phyloP scores from a whole-genome alignment of 2,329 filamentous ascomycete species.

The Cladophialophora immunda region DNA sequence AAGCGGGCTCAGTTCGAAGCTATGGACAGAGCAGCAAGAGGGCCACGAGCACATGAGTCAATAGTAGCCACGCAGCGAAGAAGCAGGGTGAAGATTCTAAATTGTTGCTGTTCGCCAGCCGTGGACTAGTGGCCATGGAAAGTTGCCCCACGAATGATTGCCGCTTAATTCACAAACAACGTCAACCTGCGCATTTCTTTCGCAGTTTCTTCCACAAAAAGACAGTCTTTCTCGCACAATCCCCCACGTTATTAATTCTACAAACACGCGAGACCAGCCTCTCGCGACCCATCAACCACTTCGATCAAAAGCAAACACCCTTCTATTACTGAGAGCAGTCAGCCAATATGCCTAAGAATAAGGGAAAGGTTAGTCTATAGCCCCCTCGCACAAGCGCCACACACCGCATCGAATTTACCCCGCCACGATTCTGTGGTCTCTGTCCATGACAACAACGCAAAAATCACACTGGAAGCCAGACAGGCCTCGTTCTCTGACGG shows the following conservation, averaged over 20 bases:
- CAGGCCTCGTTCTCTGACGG: neutral
- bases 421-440: constrained; percentile 35
- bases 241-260: constrained; percentile 10
- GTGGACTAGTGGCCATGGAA: constrained; percentile 1
- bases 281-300: constrained; percentile 1
- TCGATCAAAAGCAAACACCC: neutral
- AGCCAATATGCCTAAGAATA: constrained; percentile 93
- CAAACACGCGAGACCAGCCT: constrained; percentile 1
- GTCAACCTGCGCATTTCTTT: constrained; percentile 27
- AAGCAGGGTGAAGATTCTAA: constrained; percentile 5
- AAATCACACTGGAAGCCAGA: neutral
- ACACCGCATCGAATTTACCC: constrained; percentile 39
- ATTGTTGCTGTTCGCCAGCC: neutral
- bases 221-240: constrained; percentile 3
- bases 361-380: constrained; percentile 82
- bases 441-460: neutral
- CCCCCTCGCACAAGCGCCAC: constrained; percentile 41
- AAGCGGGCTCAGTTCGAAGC: neutral
- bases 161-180: constrained; percentile 13
- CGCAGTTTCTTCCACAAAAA: constrained; percentile 7
- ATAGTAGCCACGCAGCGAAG: neutral
- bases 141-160: constrained; percentile 23
- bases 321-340: constrained; percentile 7
- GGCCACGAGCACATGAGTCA: too few relatives aligned
- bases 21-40: neutral